Conservation (phyloP, 2,329 filamentous ascomycete species). For the Macrophomina pseudophaseolina region DNA sequence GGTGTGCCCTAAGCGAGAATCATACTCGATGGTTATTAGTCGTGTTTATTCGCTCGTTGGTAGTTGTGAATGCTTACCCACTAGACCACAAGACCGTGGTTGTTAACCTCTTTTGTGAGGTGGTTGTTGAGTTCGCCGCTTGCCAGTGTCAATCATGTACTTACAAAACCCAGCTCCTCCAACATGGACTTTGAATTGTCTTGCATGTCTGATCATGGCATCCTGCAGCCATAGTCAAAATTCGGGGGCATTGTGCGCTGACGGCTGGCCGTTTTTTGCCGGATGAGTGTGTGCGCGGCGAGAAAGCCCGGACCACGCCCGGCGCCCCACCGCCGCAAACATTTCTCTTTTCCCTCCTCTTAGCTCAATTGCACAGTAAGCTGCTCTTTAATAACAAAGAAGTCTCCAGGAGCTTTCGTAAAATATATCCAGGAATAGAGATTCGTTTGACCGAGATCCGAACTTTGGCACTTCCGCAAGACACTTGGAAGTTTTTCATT, state of each 20-base stretch:
- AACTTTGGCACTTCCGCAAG: no score
- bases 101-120: neutral
- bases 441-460: no score
- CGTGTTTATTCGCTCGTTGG: neutral
- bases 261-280: neutral
- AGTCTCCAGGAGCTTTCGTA: no score
- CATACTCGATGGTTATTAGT: neutral
- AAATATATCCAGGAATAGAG: no score
- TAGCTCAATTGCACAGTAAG: no score
- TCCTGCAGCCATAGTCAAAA: neutral
- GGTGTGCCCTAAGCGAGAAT: constrained; percentile 17
- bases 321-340: neutral
- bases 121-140: neutral
- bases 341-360: neutral
- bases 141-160: no score
- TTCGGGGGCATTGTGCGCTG: neutral
- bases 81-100: constrained; percentile 15
- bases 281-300: neutral
- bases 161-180: no score
- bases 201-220: no score
- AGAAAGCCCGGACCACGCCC: neutral
- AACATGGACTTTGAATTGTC: no score
- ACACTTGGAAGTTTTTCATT: no score
- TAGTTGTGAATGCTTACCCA: neutral
- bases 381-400: no score